Evolutionary conservation across 2,329 filamentous ascomycete genomes (phyloP), one percentile per base, ranked within the genome.

Genomic region (Trichoderma citrinoviride): DNA sequence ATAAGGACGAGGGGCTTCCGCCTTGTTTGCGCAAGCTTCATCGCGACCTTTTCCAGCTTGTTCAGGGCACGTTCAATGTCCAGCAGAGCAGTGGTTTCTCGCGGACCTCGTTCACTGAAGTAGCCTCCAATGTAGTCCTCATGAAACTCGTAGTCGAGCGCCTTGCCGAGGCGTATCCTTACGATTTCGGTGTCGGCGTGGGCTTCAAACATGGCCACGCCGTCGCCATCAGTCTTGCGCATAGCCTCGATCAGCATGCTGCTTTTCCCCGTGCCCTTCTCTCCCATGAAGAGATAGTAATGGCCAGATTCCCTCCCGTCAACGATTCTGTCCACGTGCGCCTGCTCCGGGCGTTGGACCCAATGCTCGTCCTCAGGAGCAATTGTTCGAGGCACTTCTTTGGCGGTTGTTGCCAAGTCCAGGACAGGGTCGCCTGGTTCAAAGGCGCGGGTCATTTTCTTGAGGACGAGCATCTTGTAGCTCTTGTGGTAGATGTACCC

Each of bases 31-130:
- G 93, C 83, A 58, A 90, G 85, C 70, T 82, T 83, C 65, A 99
- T 79, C 0, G 95, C 95, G 7, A 98, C 92, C 77, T 99, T 99
- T 74, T 99, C 95, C 12, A 99, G 81, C 78, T 99, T 99, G 82
- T 99, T 99, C 75, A 99, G 89, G 0, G 95, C 95, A 29, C 95
- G 87, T 75, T 99, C 95, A 68, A 99, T 97, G 74, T 99, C 95
- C 1, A 99, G 83, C 40, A 99, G 81, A 5, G 95, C 93, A 0
- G 92, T 96, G 3, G 92, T 93, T 72, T 99, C 95, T 49, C 95
- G 86, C 0, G 95, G 95, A 0, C 95, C 95, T 33, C 91, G 87
- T 73, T 99, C 96, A 66, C 91, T 96, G 77, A 99, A 99, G 66
- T 99, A 90, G 6, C 91, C 92, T 50, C 95, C 95, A 67, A 99